Percentiles rank a stretch among this genome's conserved stretches.
These are phyloP conservation scores for Murraya koenigii DNA, from an alignment of 345 rosid genomes.

Conservation along the genomic window DNA sequence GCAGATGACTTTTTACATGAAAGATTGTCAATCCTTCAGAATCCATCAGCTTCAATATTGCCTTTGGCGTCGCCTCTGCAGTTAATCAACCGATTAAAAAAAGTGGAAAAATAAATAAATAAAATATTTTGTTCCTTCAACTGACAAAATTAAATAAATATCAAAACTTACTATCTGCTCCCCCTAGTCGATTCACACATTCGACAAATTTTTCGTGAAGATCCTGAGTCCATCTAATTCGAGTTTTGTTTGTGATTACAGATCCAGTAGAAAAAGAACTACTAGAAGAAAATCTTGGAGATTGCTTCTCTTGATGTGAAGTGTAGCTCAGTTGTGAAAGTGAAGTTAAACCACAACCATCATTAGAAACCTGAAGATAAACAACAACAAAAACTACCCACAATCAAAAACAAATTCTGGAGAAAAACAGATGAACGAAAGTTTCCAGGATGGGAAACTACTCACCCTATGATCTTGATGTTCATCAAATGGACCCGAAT, in stretches of 20 bases:
- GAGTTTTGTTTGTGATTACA: constrained; percentile 37
- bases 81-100: constrained; percentile 6
- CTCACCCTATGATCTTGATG: constrained; percentile 53
- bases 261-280: constrained; percentile 27
- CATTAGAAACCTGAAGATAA: constrained; percentile 27
- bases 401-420: not conserved
- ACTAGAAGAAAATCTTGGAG: constrained; percentile 21
- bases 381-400: not conserved
- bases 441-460: not conserved
- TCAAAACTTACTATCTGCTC: constrained; percentile 65
- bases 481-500: constrained; percentile 36
- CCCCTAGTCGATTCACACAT: constrained; percentile 79
- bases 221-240: constrained; percentile 88
- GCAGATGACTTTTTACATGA: constrained; percentile 97
- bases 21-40: constrained; percentile 84
- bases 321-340: constrained; percentile 27
- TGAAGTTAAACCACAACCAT: constrained; percentile 23
- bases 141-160: not conserved
- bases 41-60: constrained; percentile 86
- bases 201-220: constrained; percentile 86
- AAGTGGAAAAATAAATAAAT: not conserved
- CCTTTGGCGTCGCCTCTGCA: constrained; percentile 90
- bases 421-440: not conserved
- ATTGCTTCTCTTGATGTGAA: constrained; percentile 33
- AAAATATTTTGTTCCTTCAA: not conserved